Evolutionary conservation across 371 early-diverging fungal genomes (phyloP), one percentile per base, ranked within the genome.

Genomic region (Thermomucor indicae-seudaticae): DNA sequence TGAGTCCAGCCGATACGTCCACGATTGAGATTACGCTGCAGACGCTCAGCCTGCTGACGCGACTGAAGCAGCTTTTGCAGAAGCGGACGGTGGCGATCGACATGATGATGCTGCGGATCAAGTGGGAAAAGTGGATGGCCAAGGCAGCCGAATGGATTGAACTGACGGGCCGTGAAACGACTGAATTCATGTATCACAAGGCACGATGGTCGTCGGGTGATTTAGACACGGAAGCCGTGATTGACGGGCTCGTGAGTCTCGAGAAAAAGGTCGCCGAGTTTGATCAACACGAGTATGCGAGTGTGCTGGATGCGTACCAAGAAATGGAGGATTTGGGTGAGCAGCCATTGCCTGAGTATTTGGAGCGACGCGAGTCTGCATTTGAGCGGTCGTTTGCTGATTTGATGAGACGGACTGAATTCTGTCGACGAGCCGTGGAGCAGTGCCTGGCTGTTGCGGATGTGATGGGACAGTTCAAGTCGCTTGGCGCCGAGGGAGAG

Each of bases 1-100:
- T 75, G 17, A 67, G 62, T 39, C 75, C 79, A 0, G 76, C 75
- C 11, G 76, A 75, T 56, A 64, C 75, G 0, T 64, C 70, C 6
- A 78, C 76, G 0, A 78, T 75, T 35, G 73, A 69, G 37, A 75
- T 75, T 22, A 73, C 72, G 4, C 46, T 78, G 2, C 55, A 50
- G 19, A 78, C 79, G 0, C 45, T 75, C 30, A 71, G 57, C 23
- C 46, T 55, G 38, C 65, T 71, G 16, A 54, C 62, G 22, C 55
- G 40, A n/a, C 49, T 71, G 40, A 47, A 53, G 22, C 38, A 50
- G 31, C 45, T 54, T 35, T 30, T 65, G 16, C 48, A 49, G 27
- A 24, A 51, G 20, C 60, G 64, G 20, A 41, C 51, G 5, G 32
- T 38, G n/a, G 28, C 51, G 38, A 51, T 70, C 7, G 45, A 54